Base-by-base conservation (phyloP, 2,329 filamentous ascomycete genomes). In the Didymella keratinophila region DNA sequence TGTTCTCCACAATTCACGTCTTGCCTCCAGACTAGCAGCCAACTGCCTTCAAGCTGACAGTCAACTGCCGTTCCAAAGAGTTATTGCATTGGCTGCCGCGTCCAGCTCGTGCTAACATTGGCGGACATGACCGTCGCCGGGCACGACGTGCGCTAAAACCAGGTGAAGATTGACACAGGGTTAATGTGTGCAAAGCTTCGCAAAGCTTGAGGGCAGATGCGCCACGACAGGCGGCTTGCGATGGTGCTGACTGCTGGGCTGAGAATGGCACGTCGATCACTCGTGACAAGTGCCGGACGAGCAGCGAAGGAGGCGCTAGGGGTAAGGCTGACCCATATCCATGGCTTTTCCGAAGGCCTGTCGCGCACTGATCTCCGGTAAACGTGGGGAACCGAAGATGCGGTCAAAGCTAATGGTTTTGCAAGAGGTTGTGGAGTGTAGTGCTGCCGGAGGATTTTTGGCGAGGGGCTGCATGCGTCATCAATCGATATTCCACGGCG, bases 341-440 rank as follows among this genome's bases (percentile, higher is more conserved):
- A 44, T 45, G 37, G 55, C 37, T 6, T 23, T 45, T 36, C 50
- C 49, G 49, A 45, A 32, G 11, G 32, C 32, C 18, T 49, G 44
- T 25, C 16, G 27, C 39, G 39, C 48, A 44, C 49, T 49, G 49
- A 49, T 21, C 23, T 58, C 56, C 56, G 56, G 56, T 53, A n/a
- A 45, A 23, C 49, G 50, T 53, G 56, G 56, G 56, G 56, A 58
- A 58, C 56, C 56, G 56, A 58, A 30, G 20, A 21, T 21, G 16
- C 28, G 55, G 30, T 45, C 25, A 32, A 49, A 45, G 55, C 30
- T 32, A 36, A 39, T 48, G 20, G 14, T 41, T 32, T 34, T 27
- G 32, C 45, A 10, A 20, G 2, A 34, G 21, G 6, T 36, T 37
- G 43, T 30, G 21, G 14, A 10, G 12, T 28, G 30, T 53, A 21